Conservation (phyloP, 2,329 filamentous ascomycete genomes). For the Talaromyces albobiverticillius region DNA sequence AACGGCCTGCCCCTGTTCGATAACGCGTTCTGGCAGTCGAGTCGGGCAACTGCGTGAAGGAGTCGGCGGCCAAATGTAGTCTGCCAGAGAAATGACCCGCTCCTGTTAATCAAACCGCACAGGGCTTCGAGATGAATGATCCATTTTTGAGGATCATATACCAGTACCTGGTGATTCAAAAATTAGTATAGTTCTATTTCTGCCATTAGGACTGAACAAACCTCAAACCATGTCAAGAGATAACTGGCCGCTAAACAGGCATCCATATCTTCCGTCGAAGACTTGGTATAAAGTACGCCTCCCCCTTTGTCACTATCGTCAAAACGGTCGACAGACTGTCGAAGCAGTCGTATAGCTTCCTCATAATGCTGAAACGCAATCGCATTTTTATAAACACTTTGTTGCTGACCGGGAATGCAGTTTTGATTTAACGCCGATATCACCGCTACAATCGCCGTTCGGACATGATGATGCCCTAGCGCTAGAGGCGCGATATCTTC, state of each 20-base stretch:
- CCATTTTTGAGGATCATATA: slow-evolving; percentile 6
- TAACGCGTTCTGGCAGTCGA: slow-evolving; percentile 3
- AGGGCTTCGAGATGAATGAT: not conserved
- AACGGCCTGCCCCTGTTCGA: not conserved
- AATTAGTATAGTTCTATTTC: not conserved
- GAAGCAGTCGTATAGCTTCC: slow-evolving; percentile 1
- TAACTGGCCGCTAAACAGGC: slow-evolving; percentile 1
- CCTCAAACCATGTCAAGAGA: slow-evolving; percentile 5
- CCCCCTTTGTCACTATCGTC: too few relatives aligned
- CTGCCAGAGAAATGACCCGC: not conserved
- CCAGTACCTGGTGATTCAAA: not conserved
- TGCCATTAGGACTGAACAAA: not conserved
- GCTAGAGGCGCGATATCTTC: slow-evolving; percentile 3
- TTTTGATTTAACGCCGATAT: not conserved
- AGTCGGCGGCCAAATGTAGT: slow-evolving; percentile 1
- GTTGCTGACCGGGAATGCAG: not conserved
- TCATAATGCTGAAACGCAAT: slow-evolving; percentile 4
- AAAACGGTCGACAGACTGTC: not conserved
- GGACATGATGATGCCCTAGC: not conserved
- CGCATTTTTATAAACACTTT: not conserved
- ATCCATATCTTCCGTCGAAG: not conserved
- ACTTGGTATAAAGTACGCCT: too few relatives aligned
- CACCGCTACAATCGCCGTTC: not conserved
- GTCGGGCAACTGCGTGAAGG: not conserved
- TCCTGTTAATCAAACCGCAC: not conserved